A percentile compares a stretch with the other conserved stretches of the same genome.
These are phyloP conservation scores for Podospora appendiculata DNA, from an alignment of 495 filamentous ascomycete genomes.

Conservation along the genomic window DNA sequence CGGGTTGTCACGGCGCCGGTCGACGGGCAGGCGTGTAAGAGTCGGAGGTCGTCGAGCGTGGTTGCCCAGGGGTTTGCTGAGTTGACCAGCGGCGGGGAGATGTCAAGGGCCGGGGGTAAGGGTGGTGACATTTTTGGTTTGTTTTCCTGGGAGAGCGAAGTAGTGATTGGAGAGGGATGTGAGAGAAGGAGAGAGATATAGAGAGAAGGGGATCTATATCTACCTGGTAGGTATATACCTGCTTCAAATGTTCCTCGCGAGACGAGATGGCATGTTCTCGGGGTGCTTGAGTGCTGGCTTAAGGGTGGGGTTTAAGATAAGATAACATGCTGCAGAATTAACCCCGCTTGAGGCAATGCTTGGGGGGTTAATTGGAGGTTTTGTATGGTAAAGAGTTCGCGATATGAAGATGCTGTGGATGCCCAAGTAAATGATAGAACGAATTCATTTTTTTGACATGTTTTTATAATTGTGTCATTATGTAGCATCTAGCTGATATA, in stretches of 20 bases:
- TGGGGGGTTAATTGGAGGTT: background rate
- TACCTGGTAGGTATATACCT: too few species aligned
- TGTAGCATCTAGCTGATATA: background rate
- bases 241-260: background rate
- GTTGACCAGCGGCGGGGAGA: conserved; percentile 61
- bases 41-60: conserved; percentile 44
- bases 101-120: conserved; percentile 27
- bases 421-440: too few species aligned
- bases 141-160: background rate
- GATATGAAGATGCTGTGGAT: too few species aligned
- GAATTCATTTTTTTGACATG: background rate
- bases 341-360: conserved; percentile 6
- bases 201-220: too few species aligned
- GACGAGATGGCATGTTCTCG: background rate
- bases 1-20: conserved; percentile 66
- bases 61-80: conserved; percentile 66
- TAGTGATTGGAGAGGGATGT: background rate
- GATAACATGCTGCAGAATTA: conserved; percentile 6
- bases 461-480: background rate
- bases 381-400: background rate
- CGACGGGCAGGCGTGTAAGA: conserved; percentile 46
- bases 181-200: background rate
- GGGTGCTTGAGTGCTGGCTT: too few species aligned
- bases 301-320: conserved; percentile 9
- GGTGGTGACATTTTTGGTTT: background rate